Evolutionary conservation across 179 eudicot species (phyloP).

Genomic region (Spergularia azorica): DNA sequence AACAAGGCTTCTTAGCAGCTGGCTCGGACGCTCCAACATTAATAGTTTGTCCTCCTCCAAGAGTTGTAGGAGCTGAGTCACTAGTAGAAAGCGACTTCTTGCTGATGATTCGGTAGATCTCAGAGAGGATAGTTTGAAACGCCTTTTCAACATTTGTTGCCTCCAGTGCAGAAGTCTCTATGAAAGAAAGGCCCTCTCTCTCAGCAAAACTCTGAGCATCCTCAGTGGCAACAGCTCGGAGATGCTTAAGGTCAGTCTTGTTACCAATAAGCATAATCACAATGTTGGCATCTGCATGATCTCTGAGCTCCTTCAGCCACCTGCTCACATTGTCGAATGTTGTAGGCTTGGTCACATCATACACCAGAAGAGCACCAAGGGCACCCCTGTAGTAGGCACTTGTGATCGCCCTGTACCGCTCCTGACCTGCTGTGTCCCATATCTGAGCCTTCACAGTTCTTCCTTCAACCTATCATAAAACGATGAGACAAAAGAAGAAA

Average conservation of each 20-base stretch:
- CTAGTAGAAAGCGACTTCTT: slow-evolving; percentile 44
- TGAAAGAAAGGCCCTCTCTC: slow-evolving; percentile 83
- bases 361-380: slow-evolving; percentile 68
- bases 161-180: slow-evolving; percentile 93
- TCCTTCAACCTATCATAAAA: slow-evolving; percentile 64
- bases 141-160: slow-evolving; percentile 78
- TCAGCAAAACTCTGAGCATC: slow-evolving; percentile 79
- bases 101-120: slow-evolving; percentile 59
- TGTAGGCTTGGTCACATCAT: slow-evolving; percentile 64
- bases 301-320: slow-evolving; percentile 91
- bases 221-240: slow-evolving; percentile 66
- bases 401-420: slow-evolving; percentile 81
- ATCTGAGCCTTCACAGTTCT: slow-evolving; percentile 88
- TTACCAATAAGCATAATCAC: slow-evolving; percentile 97
- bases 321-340: slow-evolving; percentile 84
- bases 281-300: slow-evolving; percentile 92
- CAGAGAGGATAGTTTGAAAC: slow-evolving; percentile 54
- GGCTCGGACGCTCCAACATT: slow-evolving; percentile 27
- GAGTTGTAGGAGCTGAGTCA: slow-evolving; percentile 24
- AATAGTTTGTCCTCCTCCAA: slow-evolving; percentile 31
- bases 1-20: slow-evolving; percentile 30
- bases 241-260: slow-evolving; percentile 87
- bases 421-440: slow-evolving; percentile 95
- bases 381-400: slow-evolving; percentile 92
- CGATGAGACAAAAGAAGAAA: not conserved